phyloP scores from a whole-genome alignment of 1,284 basidiomycete genomes.

The Malassezia sp. region DNA sequence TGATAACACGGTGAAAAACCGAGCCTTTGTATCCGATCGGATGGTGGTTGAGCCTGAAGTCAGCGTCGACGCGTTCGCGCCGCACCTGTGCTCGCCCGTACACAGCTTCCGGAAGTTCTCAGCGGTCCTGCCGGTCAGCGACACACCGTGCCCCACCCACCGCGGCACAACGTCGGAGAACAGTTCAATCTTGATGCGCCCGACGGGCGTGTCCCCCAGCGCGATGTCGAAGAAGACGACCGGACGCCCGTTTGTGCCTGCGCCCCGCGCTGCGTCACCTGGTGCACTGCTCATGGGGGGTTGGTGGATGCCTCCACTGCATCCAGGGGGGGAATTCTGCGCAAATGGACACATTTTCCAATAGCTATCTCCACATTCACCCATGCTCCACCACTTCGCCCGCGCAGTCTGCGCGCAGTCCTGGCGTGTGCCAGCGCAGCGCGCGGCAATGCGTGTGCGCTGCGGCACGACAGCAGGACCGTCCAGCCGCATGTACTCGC shows the following conservation, averaged over 20 bases:
- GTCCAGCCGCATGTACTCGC: too few species aligned
- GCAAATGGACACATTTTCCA: too few species aligned
- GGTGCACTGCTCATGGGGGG: background rate
- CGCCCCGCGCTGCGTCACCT: conserved; percentile 12
- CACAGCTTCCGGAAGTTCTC: conserved; percentile 84
- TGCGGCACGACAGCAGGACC: too few species aligned
- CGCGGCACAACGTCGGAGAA: conserved; percentile 82
- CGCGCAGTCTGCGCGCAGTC: too few species aligned
- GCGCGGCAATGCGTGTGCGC: too few species aligned
- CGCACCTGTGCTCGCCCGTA: conserved; percentile 65
- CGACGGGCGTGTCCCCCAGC: conserved; percentile 54
- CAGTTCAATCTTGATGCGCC: conserved; percentile 67
- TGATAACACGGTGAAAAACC: conserved; percentile 67
- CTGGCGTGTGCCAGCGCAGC: too few species aligned
- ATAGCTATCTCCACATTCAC: too few species aligned
- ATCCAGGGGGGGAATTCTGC: too few species aligned
- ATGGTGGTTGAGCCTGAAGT: conserved; percentile 39
- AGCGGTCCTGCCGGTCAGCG: conserved; percentile 52
- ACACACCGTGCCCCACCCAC: conserved; percentile 48
- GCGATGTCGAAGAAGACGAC: conserved; percentile 84
- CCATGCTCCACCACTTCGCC: too few species aligned
- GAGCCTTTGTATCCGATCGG: conserved; percentile 52
- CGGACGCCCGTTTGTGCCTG: conserved; percentile 51
- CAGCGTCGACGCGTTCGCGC: conserved; percentile 32
- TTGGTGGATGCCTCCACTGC: too few species aligned